Conservation (phyloP, 2,329 filamentous ascomycete genomes). For the Apiospora rasikravindrae region DNA sequence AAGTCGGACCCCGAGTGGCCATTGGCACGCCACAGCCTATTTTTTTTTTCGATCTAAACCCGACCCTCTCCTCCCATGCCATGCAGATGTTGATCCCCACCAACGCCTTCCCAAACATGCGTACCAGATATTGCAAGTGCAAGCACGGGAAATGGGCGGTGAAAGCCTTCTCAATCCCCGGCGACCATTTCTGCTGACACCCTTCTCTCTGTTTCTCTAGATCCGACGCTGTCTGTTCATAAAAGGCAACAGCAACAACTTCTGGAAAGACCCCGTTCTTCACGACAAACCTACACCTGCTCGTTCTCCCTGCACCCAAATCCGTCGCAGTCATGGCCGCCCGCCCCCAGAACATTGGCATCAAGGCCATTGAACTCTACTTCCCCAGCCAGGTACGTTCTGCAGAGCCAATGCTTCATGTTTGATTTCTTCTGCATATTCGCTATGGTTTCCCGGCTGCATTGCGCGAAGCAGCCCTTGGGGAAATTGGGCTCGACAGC, state of each 20-base stretch:
- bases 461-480: background rate
- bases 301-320: constrained; percentile 20
- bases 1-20: background rate
- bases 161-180: constrained; percentile 10
- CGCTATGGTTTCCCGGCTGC: background rate
- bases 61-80: constrained; percentile 5
- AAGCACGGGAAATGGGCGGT: constrained; percentile 12
- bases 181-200: constrained; percentile 6
- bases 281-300: background rate
- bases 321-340: constrained; percentile 62
- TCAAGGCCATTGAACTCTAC: constrained; percentile 92
- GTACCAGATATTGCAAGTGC: background rate
- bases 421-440: too few relatives aligned
- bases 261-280: background rate
- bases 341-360: constrained; percentile 86
- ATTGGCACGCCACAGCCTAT: background rate
- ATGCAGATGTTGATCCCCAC: constrained; percentile 23
- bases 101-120: constrained; percentile 10
- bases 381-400: constrained; percentile 79
- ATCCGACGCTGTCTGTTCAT: background rate
- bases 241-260: background rate
- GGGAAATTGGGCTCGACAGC: background rate
- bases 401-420: background rate
- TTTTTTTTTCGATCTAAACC: background rate
- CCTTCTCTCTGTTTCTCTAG: background rate